Conservation (phyloP, 192 early-diverging fungal genomes). For the Irineochytrium annulatum region DNA sequence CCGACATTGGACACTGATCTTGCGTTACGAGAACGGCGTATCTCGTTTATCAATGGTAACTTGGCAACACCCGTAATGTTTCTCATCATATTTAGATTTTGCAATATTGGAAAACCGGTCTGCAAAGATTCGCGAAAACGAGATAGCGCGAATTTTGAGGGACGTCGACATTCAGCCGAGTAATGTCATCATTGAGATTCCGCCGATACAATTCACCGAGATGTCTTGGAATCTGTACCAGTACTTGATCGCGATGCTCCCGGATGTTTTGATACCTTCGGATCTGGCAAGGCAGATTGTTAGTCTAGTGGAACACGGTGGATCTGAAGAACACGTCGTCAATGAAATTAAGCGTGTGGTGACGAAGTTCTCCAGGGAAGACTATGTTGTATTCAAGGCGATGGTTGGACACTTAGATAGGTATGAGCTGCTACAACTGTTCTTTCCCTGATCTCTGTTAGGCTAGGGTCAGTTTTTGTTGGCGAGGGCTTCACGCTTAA, state of each 20-base stretch:
- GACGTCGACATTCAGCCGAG: neutral
- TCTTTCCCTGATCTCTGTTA: neutral
- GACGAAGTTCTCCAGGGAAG: neutral
- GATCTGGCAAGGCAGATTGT: neutral
- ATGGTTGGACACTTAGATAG: neutral
- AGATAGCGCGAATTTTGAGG: neutral
- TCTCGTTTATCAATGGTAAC: neutral
- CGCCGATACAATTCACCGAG: neutral
- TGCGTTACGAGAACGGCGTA: neutral
- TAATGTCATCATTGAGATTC: neutral
- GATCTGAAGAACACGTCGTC: neutral
- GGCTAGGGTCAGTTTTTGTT: neutral
- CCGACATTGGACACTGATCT: neutral
- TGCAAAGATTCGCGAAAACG: neutral
- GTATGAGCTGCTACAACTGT: neutral
- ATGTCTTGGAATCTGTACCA: conserved; percentile 1
- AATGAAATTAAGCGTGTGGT: neutral
- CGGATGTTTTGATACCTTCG: neutral
- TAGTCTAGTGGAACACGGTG: neutral
- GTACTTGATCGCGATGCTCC: neutral
- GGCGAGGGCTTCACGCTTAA: neutral
- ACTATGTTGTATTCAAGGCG: neutral
- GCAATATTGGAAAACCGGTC: neutral
- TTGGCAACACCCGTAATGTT: neutral
- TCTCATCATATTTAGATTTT: conserved; percentile 1